A percentile compares a stretch with the other conserved stretches of the same genome.
Conservation (phyloP, 2,329 filamentous ascomycete species). For the Talaromyces rugulosus region DNA sequence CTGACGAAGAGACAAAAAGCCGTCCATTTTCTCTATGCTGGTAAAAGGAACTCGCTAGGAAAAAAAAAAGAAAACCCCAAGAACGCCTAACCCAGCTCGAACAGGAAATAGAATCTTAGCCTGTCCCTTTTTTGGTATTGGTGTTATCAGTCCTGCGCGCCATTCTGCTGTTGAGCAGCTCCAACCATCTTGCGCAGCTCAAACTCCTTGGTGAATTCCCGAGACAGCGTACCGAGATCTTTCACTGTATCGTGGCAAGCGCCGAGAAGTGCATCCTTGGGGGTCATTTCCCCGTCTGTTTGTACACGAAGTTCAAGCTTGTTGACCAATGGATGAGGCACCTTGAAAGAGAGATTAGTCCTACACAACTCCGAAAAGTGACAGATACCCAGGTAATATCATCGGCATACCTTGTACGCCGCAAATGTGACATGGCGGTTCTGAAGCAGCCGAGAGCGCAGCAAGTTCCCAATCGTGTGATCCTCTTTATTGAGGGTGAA, state of each 20-base stretch:
- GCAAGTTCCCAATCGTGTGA: constrained; percentile 87
- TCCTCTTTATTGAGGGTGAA: constrained; percentile 97
- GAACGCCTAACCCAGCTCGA: background rate
- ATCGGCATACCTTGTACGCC: constrained; percentile 71
- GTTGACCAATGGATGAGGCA: constrained; percentile 43
- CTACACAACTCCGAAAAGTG: background rate
- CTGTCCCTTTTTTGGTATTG: no score
- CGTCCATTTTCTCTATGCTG: background rate
- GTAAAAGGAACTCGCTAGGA: background rate
- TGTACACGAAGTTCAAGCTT: constrained; percentile 75
- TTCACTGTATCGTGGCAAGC: constrained; percentile 79
- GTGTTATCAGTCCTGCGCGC: constrained; percentile 12
- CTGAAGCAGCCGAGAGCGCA: constrained; percentile 79
- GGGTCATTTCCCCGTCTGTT: constrained; percentile 81
- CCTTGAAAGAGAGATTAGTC: constrained; percentile 21
- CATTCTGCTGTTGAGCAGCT: constrained; percentile 50
- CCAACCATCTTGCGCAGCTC: constrained; percentile 82
- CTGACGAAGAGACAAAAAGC: background rate
- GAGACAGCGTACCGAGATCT: constrained; percentile 72
- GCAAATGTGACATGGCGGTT: constrained; percentile 82
- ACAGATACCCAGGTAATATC: background rate
- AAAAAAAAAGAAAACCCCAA: background rate
- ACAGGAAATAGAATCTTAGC: background rate
- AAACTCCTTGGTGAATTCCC: constrained; percentile 89
- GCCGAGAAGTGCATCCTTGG: constrained; percentile 80